phyloP scores from a whole-genome alignment of 2,329 filamentous ascomycete species.

The Cordyceps fumosorosea region DNA sequence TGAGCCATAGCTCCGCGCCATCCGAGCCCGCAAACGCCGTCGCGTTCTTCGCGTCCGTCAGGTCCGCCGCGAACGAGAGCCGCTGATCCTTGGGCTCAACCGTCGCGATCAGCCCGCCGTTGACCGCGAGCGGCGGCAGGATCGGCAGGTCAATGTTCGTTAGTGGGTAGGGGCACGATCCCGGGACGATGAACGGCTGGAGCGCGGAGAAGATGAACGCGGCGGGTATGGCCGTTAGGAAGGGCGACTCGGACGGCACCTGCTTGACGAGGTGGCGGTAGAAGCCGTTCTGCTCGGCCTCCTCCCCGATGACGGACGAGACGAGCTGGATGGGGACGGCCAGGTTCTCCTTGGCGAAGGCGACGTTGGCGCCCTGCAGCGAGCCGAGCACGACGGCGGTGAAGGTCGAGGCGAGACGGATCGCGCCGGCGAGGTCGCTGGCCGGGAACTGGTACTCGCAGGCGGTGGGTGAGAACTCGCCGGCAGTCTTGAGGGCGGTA shows the following conservation, averaged over 20 bases:
- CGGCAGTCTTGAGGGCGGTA: conserved; percentile 45
- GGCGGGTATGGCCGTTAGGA: conserved; percentile 57
- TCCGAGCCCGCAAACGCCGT: conserved; percentile 6
- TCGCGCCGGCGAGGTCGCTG: conserved; percentile 48
- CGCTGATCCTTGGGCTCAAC: conserved; percentile 40
- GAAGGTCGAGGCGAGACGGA: conserved; percentile 57
- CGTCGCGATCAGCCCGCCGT: conserved; percentile 24
- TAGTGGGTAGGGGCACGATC: conserved; percentile 51
- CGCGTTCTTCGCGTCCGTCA: background rate
- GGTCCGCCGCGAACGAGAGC: conserved; percentile 39
- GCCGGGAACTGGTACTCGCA: conserved; percentile 63
- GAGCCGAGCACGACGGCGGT: conserved; percentile 64
- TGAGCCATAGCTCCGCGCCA: conserved; percentile 17
- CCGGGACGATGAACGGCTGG: conserved; percentile 52
- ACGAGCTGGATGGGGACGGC: conserved; percentile 48
- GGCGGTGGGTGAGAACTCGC: conserved; percentile 46
- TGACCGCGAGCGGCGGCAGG: conserved; percentile 42
- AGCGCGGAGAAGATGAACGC: conserved; percentile 61
- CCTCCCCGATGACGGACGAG: conserved; percentile 61
- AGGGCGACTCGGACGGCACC: conserved; percentile 56
- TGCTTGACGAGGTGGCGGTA: conserved; percentile 53
- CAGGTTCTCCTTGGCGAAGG: conserved; percentile 50
- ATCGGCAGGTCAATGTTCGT: conserved; percentile 47
- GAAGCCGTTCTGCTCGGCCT: conserved; percentile 67
- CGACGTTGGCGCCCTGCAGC: conserved; percentile 55